Evolutionary conservation across 176 grass and related monocot genomes (phyloP).

Genomic region (Thinopyrum elongatum): DNA sequence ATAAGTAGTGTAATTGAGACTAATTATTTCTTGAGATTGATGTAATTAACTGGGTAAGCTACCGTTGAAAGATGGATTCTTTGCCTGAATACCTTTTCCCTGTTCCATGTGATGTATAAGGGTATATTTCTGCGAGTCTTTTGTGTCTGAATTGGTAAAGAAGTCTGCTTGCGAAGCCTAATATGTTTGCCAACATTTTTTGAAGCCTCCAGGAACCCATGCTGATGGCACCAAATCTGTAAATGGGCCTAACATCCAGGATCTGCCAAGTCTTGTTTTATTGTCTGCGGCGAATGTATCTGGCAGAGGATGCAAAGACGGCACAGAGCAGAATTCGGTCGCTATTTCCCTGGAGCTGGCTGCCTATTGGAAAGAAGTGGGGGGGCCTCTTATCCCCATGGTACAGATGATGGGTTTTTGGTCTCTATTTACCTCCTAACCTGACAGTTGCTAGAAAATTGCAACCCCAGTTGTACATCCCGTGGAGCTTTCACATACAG

Average conservation of each 20-base stretch:
- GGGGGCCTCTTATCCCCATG: slow-evolving; percentile 6
- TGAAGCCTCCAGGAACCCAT: slow-evolving; percentile 21
- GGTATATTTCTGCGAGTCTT: neutral
- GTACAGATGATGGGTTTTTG: slow-evolving; percentile 5
- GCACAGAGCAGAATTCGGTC: neutral
- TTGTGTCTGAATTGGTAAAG: slow-evolving; percentile 18
- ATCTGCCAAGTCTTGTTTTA: neutral
- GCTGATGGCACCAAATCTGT: slow-evolving; percentile 17
- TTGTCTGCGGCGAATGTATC: neutral
- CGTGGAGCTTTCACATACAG: neutral
- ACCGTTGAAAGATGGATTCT: neutral
- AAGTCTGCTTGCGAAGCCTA: neutral
- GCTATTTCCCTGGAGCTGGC: neutral
- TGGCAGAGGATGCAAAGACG: slow-evolving; percentile 15
- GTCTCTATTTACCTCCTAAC: slow-evolving; percentile 9
- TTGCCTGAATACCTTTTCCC: neutral
- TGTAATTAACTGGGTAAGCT: neutral
- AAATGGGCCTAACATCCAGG: slow-evolving; percentile 18
- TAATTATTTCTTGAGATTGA: neutral
- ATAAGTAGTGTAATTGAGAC: neutral
- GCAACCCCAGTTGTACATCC: neutral
- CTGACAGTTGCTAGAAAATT: slow-evolving; percentile 23
- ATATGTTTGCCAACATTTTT: slow-evolving; percentile 30
- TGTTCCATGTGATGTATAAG: slow-evolving; percentile 19
- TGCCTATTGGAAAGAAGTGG: slow-evolving; percentile 1